Percentiles rank a stretch among this genome's conserved stretches.
Evolutionary conservation across 495 filamentous ascomycete species (phyloP).

Genomic region (Tetracladium setigerum): DNA sequence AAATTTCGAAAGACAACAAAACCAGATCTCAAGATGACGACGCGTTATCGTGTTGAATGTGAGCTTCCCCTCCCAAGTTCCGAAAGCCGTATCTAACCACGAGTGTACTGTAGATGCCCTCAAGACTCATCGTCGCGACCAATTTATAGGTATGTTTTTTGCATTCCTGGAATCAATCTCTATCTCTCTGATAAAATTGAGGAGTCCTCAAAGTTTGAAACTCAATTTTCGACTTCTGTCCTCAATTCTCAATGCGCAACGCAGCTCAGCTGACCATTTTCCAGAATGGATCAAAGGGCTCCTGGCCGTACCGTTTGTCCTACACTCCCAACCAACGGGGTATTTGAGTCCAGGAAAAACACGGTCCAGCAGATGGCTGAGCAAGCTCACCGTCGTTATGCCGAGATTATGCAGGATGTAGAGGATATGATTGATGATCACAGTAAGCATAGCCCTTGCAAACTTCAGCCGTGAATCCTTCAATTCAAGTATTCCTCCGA

Average conservation of each 20-base stretch:
- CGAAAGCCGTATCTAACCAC: conserved; percentile 8
- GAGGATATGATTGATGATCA: conserved; percentile 88
- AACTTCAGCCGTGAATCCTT: background rate
- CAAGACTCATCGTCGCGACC: conserved; percentile 81
- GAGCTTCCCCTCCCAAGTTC: conserved; percentile 15
- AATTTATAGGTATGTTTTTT: conserved; percentile 56
- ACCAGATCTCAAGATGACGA: conserved; percentile 57
- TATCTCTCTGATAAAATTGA: background rate
- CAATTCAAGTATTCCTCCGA: background rate
- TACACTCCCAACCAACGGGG: conserved; percentile 91
- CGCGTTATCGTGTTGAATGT: conserved; percentile 89
- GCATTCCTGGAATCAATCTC: background rate
- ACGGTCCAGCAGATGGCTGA: conserved; percentile 54
- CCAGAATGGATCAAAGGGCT: conserved; percentile 70
- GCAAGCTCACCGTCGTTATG: conserved; percentile 73
- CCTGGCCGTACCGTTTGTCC: conserved; percentile 91
- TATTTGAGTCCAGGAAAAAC: conserved; percentile 56
- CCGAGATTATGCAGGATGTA: conserved; percentile 91
- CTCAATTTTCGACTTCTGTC: background rate
- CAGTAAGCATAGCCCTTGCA: conserved; percentile 44
- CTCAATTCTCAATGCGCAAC: background rate
- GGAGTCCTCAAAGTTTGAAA: background rate
- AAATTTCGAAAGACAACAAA: no score
- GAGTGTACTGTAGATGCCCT: conserved; percentile 59
- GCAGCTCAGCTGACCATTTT: background rate